Base-by-base conservation (phyloP, 495 filamentous ascomycete genomes). In the Apiosordaria backusii region DNA sequence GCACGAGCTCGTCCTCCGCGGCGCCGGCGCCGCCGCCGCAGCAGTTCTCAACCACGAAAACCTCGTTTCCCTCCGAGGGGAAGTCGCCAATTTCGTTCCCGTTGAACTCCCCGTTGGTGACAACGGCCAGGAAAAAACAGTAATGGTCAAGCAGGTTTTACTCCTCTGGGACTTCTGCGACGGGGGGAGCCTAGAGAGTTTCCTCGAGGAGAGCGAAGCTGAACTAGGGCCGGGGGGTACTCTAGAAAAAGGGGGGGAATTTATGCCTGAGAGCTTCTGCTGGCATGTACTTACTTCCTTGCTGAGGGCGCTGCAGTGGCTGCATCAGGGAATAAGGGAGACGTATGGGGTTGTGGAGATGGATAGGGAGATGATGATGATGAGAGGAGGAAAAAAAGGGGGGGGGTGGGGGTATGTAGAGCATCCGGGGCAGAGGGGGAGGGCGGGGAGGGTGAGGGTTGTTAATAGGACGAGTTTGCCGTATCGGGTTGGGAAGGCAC, bases 281-380 rank as follows among this genome's bases (percentile, higher is more conserved):
- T 83, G 81, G 81, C 80, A 83, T 62, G 78, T 83, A 9, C 71
- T 74, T 23, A 60, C 73, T n/a, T 75, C 75, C 13, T 24, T 81
- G 61, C 57, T 82, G 10, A 68, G 70, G 22, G 80, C 78, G 26
- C 66, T 83, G 50, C 71, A 77, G 60, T 82, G 76, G 69, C 64
- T 83, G 54, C 81, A 83, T 53, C 77, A 81, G 54, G 79, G 81
- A 7, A 68, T 72, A 13, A 40, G 67, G 25, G 71, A 76, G 1
- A 29, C 63, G 0, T 65, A 74, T 16, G 60, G 57, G 4, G 67
- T 66, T 2, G 52, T 45, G 25, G 52, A 19, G 4, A 52, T 45
- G 27, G 0, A 3, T 40, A 40, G 6, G 0, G 5, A 9, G 21
- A 22, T 25, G 4, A 50, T 29, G 64, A 13, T 53, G 25, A 69